Conservation (phyloP, 2,329 filamentous ascomycete species). For the Exophiala sp. region DNA sequence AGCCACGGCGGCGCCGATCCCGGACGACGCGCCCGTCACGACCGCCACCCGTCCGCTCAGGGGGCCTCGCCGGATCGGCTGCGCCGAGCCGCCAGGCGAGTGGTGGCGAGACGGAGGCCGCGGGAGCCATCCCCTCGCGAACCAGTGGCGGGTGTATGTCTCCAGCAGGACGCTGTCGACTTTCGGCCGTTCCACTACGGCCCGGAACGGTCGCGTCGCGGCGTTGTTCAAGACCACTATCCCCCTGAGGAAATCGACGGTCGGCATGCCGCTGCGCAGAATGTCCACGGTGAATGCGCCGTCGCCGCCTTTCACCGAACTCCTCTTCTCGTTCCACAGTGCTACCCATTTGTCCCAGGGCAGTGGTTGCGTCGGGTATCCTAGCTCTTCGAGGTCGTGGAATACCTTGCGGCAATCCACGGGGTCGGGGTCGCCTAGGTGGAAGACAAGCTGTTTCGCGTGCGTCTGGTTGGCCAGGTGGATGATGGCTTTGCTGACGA, state of each 20-base stretch:
- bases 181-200: slow-evolving; percentile 57
- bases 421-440: slow-evolving; percentile 67
- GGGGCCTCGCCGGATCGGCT: slow-evolving; percentile 49
- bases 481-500: slow-evolving; percentile 67
- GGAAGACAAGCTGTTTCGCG: slow-evolving; percentile 61
- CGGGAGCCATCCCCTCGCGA: slow-evolving; percentile 69
- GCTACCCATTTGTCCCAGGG: slow-evolving; percentile 68
- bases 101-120: slow-evolving; percentile 52
- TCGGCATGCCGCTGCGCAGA: slow-evolving; percentile 73
- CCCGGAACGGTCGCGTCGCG: slow-evolving; percentile 57
- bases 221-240: slow-evolving; percentile 69
- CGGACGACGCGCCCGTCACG: slow-evolving; percentile 36
- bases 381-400: slow-evolving; percentile 57
- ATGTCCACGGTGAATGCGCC: slow-evolving; percentile 73
- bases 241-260: slow-evolving; percentile 61
- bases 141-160: slow-evolving; percentile 75
- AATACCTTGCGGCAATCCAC: slow-evolving; percentile 63
- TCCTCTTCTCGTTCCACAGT: slow-evolving; percentile 66
- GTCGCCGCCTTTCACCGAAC: slow-evolving; percentile 58
- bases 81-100: slow-evolving; percentile 41
- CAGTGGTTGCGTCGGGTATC: slow-evolving; percentile 62
- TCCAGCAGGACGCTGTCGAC: slow-evolving; percentile 66
- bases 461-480: slow-evolving; percentile 61
- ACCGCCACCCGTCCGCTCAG: slow-evolving; percentile 36
- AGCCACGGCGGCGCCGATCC: slow-evolving; percentile 36